Conservation (phyloP, 2,329 filamentous ascomycete genomes). For the Blumeria hordei region DNA sequence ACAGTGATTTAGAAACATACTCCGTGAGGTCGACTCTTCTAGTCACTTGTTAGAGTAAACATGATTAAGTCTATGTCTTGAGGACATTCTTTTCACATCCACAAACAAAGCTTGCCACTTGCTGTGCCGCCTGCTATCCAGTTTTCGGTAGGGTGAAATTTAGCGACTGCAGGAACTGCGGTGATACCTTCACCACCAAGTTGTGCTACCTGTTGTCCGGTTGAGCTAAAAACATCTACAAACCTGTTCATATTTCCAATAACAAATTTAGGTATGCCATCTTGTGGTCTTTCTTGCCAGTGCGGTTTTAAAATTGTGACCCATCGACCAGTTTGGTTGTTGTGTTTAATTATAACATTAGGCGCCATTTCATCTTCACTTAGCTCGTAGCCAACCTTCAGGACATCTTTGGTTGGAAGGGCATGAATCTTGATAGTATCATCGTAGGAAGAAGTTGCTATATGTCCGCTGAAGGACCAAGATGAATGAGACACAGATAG, state of each 20-base stretch:
- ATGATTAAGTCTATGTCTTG: too few species aligned
- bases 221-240: constrained; percentile 65
- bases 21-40: too few species aligned
- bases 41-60: too few species aligned
- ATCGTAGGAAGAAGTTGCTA: constrained; percentile 86
- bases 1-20: background rate
- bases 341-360: constrained; percentile 46
- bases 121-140: constrained; percentile 87
- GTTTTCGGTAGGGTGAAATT: constrained; percentile 66
- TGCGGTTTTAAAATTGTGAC: constrained; percentile 64
- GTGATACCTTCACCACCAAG: constrained; percentile 75
- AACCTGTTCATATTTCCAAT: constrained; percentile 98
- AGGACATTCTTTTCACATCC: constrained; percentile 31
- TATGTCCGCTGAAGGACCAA: constrained; percentile 62
- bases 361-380: constrained; percentile 42
- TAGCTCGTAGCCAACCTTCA: constrained; percentile 33
- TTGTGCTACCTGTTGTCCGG: constrained; percentile 73
- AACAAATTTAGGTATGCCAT: constrained; percentile 64
- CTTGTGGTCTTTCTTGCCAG: constrained; percentile 62
- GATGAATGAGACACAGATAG: constrained; percentile 82
- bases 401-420: constrained; percentile 36
- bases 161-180: constrained; percentile 76
- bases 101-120: constrained; percentile 78
- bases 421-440: constrained; percentile 87
- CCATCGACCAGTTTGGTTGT: constrained; percentile 90